Base-by-base conservation (phyloP, 768 basidiomycete species). In the Lepiota subincarnata region DNA sequence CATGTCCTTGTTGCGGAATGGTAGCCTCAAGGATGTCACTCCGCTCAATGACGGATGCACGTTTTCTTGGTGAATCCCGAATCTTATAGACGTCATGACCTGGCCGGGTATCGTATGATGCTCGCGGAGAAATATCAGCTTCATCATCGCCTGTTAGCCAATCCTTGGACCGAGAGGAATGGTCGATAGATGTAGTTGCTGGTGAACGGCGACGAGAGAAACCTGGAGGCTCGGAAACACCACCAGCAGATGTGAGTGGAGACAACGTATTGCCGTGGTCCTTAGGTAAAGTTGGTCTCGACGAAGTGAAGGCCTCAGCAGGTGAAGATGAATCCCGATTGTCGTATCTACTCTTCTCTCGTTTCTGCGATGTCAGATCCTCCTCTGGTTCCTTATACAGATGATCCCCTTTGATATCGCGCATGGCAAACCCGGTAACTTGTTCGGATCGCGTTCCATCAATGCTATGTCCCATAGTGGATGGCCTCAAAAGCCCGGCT, bases 81-180 rank as follows among this genome's bases (percentile, higher is more conserved):
- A 89, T 54, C 40, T 54, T 54, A 67, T 26, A 85, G 70, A 2
- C 84, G 79, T 48, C 18, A 72, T 66, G 42, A 73, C 68, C 38
- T 61, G 53, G 14, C 60, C 51, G 54, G 60, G 37, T 43, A 41
- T 63, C 31, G 55, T 56, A 35, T 50, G 41, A n/a, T n/a, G 40
- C 37, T 14, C 45, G 53, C 28, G 20, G 10, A 22, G 53, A 26
- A 11, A 48, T 31, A 6, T 54, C 53, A 14, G 74, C 69, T 40
- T 78, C 74, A 52, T 82, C 79, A 50, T 79, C 78, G 7, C 89
- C 89, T 14, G 90, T 89, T 31, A 92, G 69, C 89, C 89, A 89
- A 62, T 91, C 88, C 58, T 70, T 74, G 3, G 56, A 43, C 68
- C 72, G 63, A 64, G 38, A 20, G 69, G 59, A 59, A 69, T 46